A percentile compares a stretch with the other conserved stretches of the same genome.
phyloP scores from a whole-genome alignment of 2,329 filamentous ascomycete genomes.

The Pleurostoma richardsiae region DNA sequence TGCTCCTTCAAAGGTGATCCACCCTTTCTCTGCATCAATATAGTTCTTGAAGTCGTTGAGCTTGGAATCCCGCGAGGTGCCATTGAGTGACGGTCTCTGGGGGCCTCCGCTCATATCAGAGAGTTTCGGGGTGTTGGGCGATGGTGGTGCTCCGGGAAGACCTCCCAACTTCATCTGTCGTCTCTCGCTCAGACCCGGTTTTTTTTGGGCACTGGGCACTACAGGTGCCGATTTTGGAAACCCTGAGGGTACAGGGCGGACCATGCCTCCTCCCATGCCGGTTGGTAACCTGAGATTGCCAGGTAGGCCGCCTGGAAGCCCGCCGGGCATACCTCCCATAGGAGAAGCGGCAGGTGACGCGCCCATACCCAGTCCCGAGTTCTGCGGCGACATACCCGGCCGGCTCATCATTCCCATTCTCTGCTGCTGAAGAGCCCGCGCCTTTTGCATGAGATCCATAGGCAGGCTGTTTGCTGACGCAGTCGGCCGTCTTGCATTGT shows the following conservation, averaged over 20 bases:
- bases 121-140: slow-evolving; percentile 34
- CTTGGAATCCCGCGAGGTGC: slow-evolving; percentile 37
- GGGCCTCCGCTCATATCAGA: slow-evolving; percentile 29
- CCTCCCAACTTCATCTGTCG: slow-evolving; percentile 55
- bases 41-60: slow-evolving; percentile 66
- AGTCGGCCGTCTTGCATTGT: slow-evolving; percentile 52
- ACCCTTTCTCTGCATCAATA: slow-evolving; percentile 87
- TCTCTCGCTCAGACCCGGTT: slow-evolving; percentile 62
- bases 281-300: slow-evolving; percentile 33
- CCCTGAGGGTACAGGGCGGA: slow-evolving; percentile 39
- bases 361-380: neutral
- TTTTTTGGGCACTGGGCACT: slow-evolving; percentile 30
- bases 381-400: slow-evolving; percentile 4
- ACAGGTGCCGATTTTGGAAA: slow-evolving; percentile 50
- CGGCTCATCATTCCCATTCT: slow-evolving; percentile 23
- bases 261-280: slow-evolving; percentile 32
- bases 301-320: slow-evolving; percentile 36
- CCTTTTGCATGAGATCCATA: slow-evolving; percentile 33
- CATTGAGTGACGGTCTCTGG: slow-evolving; percentile 23
- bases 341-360: slow-evolving; percentile 9
- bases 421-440: slow-evolving; percentile 26
- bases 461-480: slow-evolving; percentile 31
- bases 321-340: slow-evolving; percentile 14
- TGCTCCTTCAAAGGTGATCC: slow-evolving; percentile 87
- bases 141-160: slow-evolving; percentile 25